Base-by-base conservation (phyloP, 2,329 filamentous ascomycete genomes). In the Ophiocordyceps unilateralis region DNA sequence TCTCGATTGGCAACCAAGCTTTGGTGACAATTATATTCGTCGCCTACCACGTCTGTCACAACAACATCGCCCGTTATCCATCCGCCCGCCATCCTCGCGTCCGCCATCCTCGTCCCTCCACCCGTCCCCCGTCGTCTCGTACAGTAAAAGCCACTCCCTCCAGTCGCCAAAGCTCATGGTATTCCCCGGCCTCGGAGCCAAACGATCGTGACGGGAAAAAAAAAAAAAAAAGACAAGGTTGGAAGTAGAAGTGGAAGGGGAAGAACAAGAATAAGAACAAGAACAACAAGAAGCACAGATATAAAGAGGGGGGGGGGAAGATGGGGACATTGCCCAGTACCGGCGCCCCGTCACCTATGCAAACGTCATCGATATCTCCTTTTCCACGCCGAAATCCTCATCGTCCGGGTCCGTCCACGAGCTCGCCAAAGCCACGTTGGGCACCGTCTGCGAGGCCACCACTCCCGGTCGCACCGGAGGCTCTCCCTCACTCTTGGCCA, bases 311-410 rank as follows among this genome's bases (percentile, higher is more conserved):
- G 14, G n/a, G 14, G 14, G 15, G 17, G 17, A 20, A 17, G 14
- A 36, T 5, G 9, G 14, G 6, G 30, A 4, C 3, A 34, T 34
- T n/a, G 32, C 32, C 10, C 17, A n/a, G n/a, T n/a, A n/a, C 32
- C 17, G 15, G 8, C n/a, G 4, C 17, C n/a, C 32, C 32, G 2
- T 17, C 32, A 7, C 15, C 50, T 65, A 84, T 59, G 81, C 83
- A 74, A 89, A 89, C 48, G 81, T 86, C 81, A 89, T 82, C 26
- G 74, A 72, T 48, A 89, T 83, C 59, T 86, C 81, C 56, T 77
- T 76, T 58, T 86, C 81, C 53, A 74, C 71, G 17, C 77, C 78
- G 63, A 82, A 82, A 42, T 82, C 73, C 24, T 80, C 74, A 39
- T 84, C 79, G 39, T 72, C 69, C 9, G 76, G 67, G 42, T 74